Conservation (phyloP, 1,284 basidiomycete genomes). For the Naganishia albida region DNA sequence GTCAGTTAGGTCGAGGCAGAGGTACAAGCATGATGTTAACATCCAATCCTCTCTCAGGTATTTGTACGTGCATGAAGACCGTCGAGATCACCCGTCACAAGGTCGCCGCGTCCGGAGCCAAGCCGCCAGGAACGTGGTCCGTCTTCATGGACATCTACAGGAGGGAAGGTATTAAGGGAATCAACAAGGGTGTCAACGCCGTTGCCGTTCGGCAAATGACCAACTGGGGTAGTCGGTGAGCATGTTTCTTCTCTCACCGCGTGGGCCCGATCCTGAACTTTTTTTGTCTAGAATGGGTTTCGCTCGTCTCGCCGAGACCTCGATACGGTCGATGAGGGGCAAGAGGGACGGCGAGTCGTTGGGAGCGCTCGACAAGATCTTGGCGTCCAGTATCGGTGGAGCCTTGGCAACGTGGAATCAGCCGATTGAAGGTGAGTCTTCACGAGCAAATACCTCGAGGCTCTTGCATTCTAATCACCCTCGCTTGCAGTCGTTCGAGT, state of each 20-base stretch:
- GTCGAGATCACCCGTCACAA: constrained; percentile 98
- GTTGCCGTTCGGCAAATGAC: constrained; percentile 97
- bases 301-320: constrained; percentile 84
- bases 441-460: not conserved
- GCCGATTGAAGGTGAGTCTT: constrained; percentile 80
- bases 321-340: constrained; percentile 75
- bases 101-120: constrained; percentile 82
- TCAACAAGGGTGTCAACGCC: constrained; percentile 99
- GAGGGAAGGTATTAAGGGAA: constrained; percentile 88
- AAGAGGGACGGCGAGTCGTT: constrained; percentile 68
- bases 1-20: constrained; percentile 58
- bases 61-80: constrained; percentile 98
- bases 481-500: constrained; percentile 48
- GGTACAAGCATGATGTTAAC: not conserved
- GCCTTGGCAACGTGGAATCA: constrained; percentile 99
- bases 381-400: constrained; percentile 86
- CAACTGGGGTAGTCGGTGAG: constrained; percentile 96
- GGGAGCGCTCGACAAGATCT: constrained; percentile 79
- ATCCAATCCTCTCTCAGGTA: constrained; percentile 60
- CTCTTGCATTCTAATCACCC: constrained; percentile 13
- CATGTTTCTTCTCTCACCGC: constrained; percentile 22
- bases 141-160: constrained; percentile 94
- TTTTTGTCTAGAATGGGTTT: constrained; percentile 77
- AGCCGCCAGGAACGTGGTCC: constrained; percentile 90
- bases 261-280: not conserved